Evolutionary conservation across 805 yeast species (phyloP).

Genomic region (Scheffersomyces amazonensis): DNA sequence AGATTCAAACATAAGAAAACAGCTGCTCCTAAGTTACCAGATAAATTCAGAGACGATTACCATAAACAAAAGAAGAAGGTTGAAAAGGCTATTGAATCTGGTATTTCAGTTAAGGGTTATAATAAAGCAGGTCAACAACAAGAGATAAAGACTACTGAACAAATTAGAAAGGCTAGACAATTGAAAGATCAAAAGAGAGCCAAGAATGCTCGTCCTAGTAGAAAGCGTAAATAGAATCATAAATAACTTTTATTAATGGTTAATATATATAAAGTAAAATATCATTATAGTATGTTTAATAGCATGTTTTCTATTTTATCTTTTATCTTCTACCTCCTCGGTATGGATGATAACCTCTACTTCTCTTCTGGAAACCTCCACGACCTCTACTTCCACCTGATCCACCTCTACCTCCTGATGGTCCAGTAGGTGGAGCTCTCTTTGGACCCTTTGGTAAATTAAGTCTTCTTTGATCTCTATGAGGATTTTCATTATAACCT

Average conservation of each 20-base stretch:
- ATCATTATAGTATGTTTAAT: background rate
- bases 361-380: conserved; percentile 27
- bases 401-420: conserved; percentile 25
- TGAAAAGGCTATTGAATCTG: conserved; percentile 73
- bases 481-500: conserved; percentile 13
- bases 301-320: too few species aligned
- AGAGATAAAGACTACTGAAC: conserved; percentile 68
- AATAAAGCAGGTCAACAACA: conserved; percentile 44
- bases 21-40: conserved; percentile 89
- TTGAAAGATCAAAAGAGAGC: conserved; percentile 68
- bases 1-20: conserved; percentile 69
- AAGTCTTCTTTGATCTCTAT: conserved; percentile 24
- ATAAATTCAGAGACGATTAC: conserved; percentile 84
- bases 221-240: conserved; percentile 17
- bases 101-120: conserved; percentile 67
- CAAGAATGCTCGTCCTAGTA: conserved; percentile 79
- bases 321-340: conserved; percentile 28
- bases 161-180: conserved; percentile 76
- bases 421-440: conserved; percentile 39
- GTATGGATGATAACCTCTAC: conserved; percentile 45
- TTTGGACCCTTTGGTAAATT: conserved; percentile 54
- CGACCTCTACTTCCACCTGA: conserved; percentile 28
- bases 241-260: background rate
- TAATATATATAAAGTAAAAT: background rate
- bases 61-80: conserved; percentile 79